Evolutionary conservation across 140 eudicot genomes (phyloP), one percentile per base, ranked within the genome.

Genomic region (Oenanthe javanica): DNA sequence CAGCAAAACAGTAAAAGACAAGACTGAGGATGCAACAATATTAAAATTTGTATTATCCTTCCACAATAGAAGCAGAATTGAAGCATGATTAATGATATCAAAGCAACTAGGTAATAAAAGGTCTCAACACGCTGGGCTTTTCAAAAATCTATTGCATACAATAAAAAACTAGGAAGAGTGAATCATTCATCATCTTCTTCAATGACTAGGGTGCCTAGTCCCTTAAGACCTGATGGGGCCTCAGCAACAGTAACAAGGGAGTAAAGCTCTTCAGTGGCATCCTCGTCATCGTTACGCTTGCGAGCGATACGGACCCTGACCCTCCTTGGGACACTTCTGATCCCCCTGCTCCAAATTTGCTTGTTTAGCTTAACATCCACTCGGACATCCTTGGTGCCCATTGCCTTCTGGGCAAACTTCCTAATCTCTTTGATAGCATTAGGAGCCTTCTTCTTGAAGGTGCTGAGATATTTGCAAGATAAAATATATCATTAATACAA

Each of bases 361-460:
- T 92, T 92, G 96, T 92, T 92, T 48, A 92, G 88, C 88, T 92
- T 92, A 71, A 92, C 96, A 38, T 92, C 97, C 48, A 92, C 97
- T 70, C 97, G 82, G 5, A 92, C 97, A 81, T 92, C 97, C 1
- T 85, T 87, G 21, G 97, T 92, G 1, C 97, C 97, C 96, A 92
- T 92, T 6, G 97, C 91, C 54, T 87, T 90, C 27, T 88, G 92
- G 1, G 97, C 93, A 80, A 92, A 92, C 81, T 86, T 90, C 80
- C 84, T 86, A 86, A 92, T 90, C 86, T 92, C 97, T 82, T 92
- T 92, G 10, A 92, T 92, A 66, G 97, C 97, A 42, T 92, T 92
- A 1, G 97, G 97, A 2, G 97, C 96, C 92, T 92, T 92, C 97
- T 92, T 92, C 90, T 92, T 92, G 81, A 92, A 92, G 72, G 97